phyloP scores from a whole-genome alignment of 2,329 filamentous ascomycete genomes.

The Trichophyton mentagrophytes region DNA sequence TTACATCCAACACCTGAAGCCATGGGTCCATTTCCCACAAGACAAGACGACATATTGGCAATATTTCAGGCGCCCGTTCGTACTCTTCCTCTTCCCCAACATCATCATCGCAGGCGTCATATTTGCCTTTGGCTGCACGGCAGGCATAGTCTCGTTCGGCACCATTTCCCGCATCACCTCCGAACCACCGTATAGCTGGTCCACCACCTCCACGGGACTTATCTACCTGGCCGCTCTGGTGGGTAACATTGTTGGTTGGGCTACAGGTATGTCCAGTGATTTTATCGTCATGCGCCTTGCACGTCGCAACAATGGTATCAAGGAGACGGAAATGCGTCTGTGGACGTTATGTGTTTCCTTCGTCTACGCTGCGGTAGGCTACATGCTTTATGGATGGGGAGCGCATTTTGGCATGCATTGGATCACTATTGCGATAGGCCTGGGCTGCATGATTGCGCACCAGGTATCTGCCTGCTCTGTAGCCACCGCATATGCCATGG shows the following conservation, averaged over 20 bases:
- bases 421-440: conserved; percentile 21
- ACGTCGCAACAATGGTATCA: conserved; percentile 30
- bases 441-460: conserved; percentile 11
- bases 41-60: conserved; percentile 9
- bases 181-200: conserved; percentile 20
- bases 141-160: conserved; percentile 24
- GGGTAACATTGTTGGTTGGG: conserved; percentile 14
- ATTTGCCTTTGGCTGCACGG: conserved; percentile 20
- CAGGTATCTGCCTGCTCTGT: neutral
- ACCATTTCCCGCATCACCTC: conserved; percentile 21
- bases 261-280: conserved; percentile 12
- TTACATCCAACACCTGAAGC: neutral
- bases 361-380: conserved; percentile 16
- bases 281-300: conserved; percentile 25
- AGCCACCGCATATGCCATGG: neutral
- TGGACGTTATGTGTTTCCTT: conserved; percentile 20
- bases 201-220: conserved; percentile 17
- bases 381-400: conserved; percentile 21
- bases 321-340: conserved; percentile 27
- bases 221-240: conserved; percentile 19
- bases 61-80: conserved; percentile 16
- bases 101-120: conserved; percentile 19
- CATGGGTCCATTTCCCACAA: conserved; percentile 6
- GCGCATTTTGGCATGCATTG: conserved; percentile 20
- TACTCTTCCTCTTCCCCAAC: conserved; percentile 21